A percentile compares a stretch with the other conserved stretches of the same genome.
Evolutionary conservation across 176 grass and related monocot genomes (phyloP).

Genomic region (Stipa capillata): DNA sequence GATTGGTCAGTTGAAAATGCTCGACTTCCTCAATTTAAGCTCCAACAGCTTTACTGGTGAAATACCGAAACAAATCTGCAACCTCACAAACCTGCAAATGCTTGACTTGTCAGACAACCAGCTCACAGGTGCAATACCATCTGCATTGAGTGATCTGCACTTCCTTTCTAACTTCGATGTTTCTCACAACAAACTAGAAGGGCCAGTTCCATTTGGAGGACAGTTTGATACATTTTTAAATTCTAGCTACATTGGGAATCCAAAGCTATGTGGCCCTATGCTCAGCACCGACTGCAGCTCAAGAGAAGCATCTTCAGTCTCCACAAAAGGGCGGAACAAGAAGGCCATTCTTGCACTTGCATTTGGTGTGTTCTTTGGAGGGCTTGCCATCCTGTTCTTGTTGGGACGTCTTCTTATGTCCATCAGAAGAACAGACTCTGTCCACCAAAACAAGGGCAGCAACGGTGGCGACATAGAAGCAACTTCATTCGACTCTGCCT

Average conservation of each 20-base stretch:
- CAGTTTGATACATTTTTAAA: constrained; percentile 62
- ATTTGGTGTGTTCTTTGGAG: constrained; percentile 61
- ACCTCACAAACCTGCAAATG: constrained; percentile 46
- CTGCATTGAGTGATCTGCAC: constrained; percentile 27
- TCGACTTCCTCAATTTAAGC: constrained; percentile 41
- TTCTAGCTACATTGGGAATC: constrained; percentile 61
- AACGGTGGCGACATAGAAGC: constrained; percentile 31
- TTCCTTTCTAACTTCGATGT: constrained; percentile 68
- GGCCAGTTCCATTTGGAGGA: constrained; percentile 38
- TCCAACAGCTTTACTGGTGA: constrained; percentile 50
- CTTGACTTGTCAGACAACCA: constrained; percentile 55
- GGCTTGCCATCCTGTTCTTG: constrained; percentile 40
- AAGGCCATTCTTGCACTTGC: constrained; percentile 39
- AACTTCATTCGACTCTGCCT: constrained; percentile 46
- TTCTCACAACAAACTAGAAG: constrained; percentile 61
- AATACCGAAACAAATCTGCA: constrained; percentile 45
- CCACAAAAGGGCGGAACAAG: constrained; percentile 13
- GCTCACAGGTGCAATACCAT: constrained; percentile 51
- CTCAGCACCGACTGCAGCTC: constrained; percentile 11
- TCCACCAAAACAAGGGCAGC: constrained; percentile 21
- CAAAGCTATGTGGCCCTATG: constrained; percentile 49
- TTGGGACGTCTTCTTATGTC: constrained; percentile 37
- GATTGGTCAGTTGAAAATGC: constrained; percentile 49
- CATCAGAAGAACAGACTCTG: constrained; percentile 25
- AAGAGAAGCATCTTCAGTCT: background rate